Base-by-base conservation (phyloP, 371 early-diverging fungal species). In the Apophysomyces ossiformis region DNA sequence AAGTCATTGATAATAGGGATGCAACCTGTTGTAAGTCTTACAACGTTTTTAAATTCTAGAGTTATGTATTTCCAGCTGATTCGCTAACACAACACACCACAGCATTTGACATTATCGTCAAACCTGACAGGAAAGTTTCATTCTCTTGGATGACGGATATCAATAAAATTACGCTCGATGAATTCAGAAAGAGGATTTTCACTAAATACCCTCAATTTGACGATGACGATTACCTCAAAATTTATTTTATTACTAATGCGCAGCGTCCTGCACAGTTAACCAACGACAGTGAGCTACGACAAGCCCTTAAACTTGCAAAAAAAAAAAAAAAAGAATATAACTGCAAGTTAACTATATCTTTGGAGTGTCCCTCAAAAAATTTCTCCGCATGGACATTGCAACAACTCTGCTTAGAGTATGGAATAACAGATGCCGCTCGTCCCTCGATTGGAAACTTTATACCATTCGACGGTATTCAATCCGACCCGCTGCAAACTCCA, bases 321-420 rank as follows among this genome's bases (percentile, higher is more conserved):
- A 26, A 26, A 26, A 2, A 26, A 50, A 18, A 1, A 50, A 50
- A 50, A 7, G 50, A 50, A 18, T 18, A 50, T 18, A 50, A 50
- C 7, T 4, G 50, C 50, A 50, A 18, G 21, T 26, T 50, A 18
- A 50, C 21, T 2, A 18, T 18, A 18, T 50, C 50, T 50, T 50
- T 50, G 50, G 50, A 50, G 4, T 50, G 50, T 18, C 50, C 50
- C 4, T 50, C 50, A 50, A 50, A 50, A 32, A 50, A 50, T 18
- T 50, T 50, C 21, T 50, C 50, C 18, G 50, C 50, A 21, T 18
- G 50, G 50, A 50, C 50, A 50, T 50, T 50, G 50, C 21, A 50
- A 50, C 21, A 50, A 50, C 21, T 50, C 21, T 18, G 50, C 21
- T 21, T 50, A 18, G 50, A 50, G 21, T 50, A 50, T 3, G 50